Conservation (phyloP, 2,329 filamentous ascomycete genomes). For the Xylariaceae sp. region DNA sequence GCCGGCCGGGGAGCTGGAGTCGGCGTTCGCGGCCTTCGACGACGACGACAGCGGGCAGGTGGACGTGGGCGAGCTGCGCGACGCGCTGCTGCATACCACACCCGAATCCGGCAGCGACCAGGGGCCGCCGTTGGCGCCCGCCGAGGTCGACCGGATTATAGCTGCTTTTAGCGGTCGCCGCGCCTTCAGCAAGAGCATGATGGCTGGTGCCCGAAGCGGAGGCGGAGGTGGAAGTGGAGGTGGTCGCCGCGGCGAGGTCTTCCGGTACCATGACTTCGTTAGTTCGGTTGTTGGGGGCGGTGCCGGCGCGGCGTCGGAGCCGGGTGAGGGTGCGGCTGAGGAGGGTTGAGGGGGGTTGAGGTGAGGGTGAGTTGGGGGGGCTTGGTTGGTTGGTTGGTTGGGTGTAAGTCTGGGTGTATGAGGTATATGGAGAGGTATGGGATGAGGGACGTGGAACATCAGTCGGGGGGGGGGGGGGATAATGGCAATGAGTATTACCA, state of each 20-base stretch:
- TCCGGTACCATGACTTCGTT: constrained; percentile 93
- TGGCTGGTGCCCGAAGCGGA: constrained; percentile 38
- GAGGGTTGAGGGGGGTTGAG: constrained; percentile 34
- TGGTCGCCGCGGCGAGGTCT: constrained; percentile 77
- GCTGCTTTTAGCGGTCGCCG: constrained; percentile 81
- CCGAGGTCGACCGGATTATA: constrained; percentile 85
- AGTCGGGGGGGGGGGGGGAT: too few relatives aligned
- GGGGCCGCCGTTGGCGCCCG: constrained; percentile 63
- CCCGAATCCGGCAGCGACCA: constrained; percentile 64
- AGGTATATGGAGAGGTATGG: too few relatives aligned
- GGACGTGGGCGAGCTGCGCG: constrained; percentile 78
- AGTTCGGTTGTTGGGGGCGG: constrained; percentile 64
- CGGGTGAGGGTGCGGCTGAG: constrained; percentile 36
- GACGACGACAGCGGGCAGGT: constrained; percentile 94
- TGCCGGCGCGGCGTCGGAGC: constrained; percentile 36
- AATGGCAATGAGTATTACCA: too few relatives aligned
- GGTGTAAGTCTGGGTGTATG: neutral
- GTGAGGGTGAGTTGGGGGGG: neutral
- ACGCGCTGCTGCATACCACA: constrained; percentile 79
- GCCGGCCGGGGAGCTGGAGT: constrained; percentile 76
- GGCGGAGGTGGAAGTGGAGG: constrained; percentile 46
- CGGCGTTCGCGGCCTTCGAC: constrained; percentile 93
- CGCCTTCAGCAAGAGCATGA: constrained; percentile 70
- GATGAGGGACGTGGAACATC: too few relatives aligned
- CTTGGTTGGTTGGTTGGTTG: too few relatives aligned